Evolutionary conservation across 495 filamentous ascomycete species (phyloP).

Genomic region (Penicillium salamii): DNA sequence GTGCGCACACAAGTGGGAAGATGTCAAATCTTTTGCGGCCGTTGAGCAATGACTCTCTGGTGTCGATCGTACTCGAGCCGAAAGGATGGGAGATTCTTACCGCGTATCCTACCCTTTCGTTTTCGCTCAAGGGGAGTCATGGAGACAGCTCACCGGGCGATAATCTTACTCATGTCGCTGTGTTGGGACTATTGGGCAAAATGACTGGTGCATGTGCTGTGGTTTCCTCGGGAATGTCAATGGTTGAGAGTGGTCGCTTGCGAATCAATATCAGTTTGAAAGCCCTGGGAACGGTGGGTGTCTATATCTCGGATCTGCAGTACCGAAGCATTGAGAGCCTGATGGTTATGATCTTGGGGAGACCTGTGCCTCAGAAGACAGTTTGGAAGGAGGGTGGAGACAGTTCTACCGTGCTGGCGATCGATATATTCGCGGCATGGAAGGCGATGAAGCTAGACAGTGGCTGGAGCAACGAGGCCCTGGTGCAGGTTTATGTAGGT

Average conservation of each 20-base stretch:
- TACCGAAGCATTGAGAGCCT: slow-evolving; percentile 61
- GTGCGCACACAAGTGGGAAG: slow-evolving; percentile 66
- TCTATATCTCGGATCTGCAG: slow-evolving; percentile 63
- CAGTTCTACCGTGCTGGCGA: slow-evolving; percentile 60
- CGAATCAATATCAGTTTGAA: slow-evolving; percentile 67
- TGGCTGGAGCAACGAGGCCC: slow-evolving; percentile 83
- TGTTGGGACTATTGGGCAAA: slow-evolving; percentile 81
- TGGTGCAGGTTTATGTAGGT: slow-evolving; percentile 60
- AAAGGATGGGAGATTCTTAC: slow-evolving; percentile 81
- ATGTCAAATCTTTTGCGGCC: slow-evolving; percentile 50
- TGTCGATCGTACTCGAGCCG: slow-evolving; percentile 58
- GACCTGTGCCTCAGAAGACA: slow-evolving; percentile 62
- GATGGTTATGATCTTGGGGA: slow-evolving; percentile 72
- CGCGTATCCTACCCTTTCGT: slow-evolving; percentile 60
- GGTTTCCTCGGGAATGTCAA: slow-evolving; percentile 51
- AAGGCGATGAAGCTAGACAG: slow-evolving; percentile 64
- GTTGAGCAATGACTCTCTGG: slow-evolving; percentile 33
- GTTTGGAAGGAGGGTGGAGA: slow-evolving; percentile 55
- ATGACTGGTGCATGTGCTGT: slow-evolving; percentile 88
- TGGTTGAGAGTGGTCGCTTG: slow-evolving; percentile 57
- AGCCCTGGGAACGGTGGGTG: slow-evolving; percentile 75
- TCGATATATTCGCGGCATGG: slow-evolving; percentile 81
- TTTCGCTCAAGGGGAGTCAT: slow-evolving; percentile 40
- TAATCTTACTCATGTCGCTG: slow-evolving; percentile 49
- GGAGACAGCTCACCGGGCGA: neutral